A percentile compares a stretch with the other conserved stretches of the same genome.
These are phyloP conservation scores for Metschnikowia noctiluminum DNA, from an alignment of 805 yeast genomes.

Conservation along the genomic window DNA sequence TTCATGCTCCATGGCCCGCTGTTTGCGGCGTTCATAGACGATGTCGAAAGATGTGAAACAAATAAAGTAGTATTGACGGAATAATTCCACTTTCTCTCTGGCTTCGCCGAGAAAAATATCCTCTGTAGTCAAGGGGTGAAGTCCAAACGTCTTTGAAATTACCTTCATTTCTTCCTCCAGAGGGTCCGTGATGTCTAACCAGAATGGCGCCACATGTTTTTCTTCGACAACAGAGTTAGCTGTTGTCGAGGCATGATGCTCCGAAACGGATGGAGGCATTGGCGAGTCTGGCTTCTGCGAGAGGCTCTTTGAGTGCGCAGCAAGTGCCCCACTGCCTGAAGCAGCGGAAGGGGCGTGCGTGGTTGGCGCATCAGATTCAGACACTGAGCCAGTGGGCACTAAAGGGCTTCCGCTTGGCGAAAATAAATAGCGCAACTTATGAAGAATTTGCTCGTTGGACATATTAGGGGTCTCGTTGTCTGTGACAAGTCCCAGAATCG, in stretches of 20 bases:
- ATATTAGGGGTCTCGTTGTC: slow-evolving; percentile 10
- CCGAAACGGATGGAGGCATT: slow-evolving; percentile 2
- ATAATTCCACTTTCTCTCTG: slow-evolving; percentile 91
- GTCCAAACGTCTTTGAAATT: slow-evolving; percentile 83
- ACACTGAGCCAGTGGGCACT: not conserved
- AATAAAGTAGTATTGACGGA: slow-evolving; percentile 85
- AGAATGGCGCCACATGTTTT: slow-evolving; percentile 38
- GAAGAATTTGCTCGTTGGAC: slow-evolving; percentile 11
- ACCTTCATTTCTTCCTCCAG: slow-evolving; percentile 97
- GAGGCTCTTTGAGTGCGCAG: not conserved
- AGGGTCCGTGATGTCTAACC: slow-evolving; percentile 92
- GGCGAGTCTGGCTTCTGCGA: slow-evolving; percentile 7
- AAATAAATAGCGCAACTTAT: slow-evolving; percentile 8
- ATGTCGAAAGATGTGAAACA: slow-evolving; percentile 69
- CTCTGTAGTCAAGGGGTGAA: slow-evolving; percentile 94
- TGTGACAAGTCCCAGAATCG: slow-evolving; percentile 65
- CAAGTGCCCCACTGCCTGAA: not conserved
- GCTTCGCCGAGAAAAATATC: slow-evolving; percentile 92
- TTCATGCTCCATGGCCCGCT: slow-evolving; percentile 47
- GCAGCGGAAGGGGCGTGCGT: not conserved
- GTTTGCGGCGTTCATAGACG: slow-evolving; percentile 64
- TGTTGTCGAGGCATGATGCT: slow-evolving; percentile 2
- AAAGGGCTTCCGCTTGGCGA: slow-evolving; percentile 4
- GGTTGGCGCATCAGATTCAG: not conserved
- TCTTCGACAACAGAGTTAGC: slow-evolving; percentile 12